These are phyloP conservation scores for Sutorius eximius DNA, from an alignment of 1,284 basidiomycete genomes.

Conservation along the genomic window DNA sequence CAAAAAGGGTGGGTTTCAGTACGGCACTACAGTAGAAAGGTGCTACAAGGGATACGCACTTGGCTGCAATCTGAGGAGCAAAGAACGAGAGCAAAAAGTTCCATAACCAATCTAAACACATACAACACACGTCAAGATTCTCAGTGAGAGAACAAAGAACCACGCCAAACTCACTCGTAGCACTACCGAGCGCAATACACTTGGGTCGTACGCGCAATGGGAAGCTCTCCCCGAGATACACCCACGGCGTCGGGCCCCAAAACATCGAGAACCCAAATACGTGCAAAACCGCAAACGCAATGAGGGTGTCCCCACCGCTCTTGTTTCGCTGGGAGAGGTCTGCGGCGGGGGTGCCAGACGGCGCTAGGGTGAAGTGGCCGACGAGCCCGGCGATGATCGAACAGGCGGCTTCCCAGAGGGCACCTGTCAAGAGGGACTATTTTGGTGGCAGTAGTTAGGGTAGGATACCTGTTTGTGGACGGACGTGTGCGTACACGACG, in stretches of 20 bases:
- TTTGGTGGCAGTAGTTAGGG: neutral
- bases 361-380: slow-evolving; percentile 63
- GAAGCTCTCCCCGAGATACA: slow-evolving; percentile 61
- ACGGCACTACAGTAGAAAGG: neutral
- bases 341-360: slow-evolving; percentile 39
- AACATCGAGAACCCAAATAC: slow-evolving; percentile 54
- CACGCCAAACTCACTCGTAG: slow-evolving; percentile 44
- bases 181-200: slow-evolving; percentile 56
- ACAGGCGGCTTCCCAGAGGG: slow-evolving; percentile 60
- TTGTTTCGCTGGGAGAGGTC: slow-evolving; percentile 45
- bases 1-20: neutral
- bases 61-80: slow-evolving; percentile 49
- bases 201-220: slow-evolving; percentile 61
- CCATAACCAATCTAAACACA: slow-evolving; percentile 48
- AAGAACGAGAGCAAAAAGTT: slow-evolving; percentile 63
- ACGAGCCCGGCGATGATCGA: slow-evolving; percentile 69
- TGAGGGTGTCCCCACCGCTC: slow-evolving; percentile 48
- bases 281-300: slow-evolving; percentile 62
- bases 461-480: neutral
- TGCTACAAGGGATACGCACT: slow-evolving; percentile 17
- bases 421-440: slow-evolving; percentile 66
- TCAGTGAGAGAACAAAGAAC: neutral
- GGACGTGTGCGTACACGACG: slow-evolving; percentile 43
- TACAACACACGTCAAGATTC: neutral
- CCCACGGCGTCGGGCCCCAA: slow-evolving; percentile 61